Base-by-base conservation (phyloP, 2,329 filamentous ascomycete species). In the Phyllosticta ampelicida region DNA sequence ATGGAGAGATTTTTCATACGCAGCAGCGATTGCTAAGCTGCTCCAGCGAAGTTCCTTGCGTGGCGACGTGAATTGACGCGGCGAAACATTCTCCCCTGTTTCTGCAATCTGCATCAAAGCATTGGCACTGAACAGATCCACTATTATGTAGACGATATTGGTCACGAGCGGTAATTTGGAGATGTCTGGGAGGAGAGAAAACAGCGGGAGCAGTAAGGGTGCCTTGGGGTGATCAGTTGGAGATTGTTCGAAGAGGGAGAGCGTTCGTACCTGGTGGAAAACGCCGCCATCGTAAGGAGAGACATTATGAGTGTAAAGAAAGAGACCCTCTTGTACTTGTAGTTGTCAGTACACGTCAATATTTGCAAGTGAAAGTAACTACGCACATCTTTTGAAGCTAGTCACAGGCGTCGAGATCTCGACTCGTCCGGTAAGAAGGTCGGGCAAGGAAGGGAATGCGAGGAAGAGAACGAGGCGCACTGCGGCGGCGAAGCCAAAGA, bases 381-480 rank as follows among this genome's bases (percentile, higher is more conserved):
- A 74, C 86, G 73, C 80, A 95, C 91, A 78, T 83, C 94, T 84
- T 78, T 97, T 97, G 82, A 96, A 99, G 81, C 92, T 96, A 66
- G 90, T 96, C 52, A 97, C 87, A 48, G 94, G 92, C 20, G 94
- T 99, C 51, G 94, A 96, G 67, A 99, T 87, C 78, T 99, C 94
- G 66, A 96, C 94, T 69, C 94, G 87, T 63, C 87, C 88, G 19
- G 90, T 94, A 62, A 99, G 80, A 62, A 96, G 80, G 70, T 90
- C 85, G 55, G 92, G 89, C 48, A 99, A 79, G 44, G 82, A 83
- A 62, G 94, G 91, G 70, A 96, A 96, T 60, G 85, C 78, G 60
- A 85, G 78, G 70, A 90, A 91, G 56, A 97, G 81, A 58, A 89
- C 75, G 61, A 97, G 79, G 65, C 94, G 86, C 65, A 97, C 78